phyloP scores from a whole-genome alignment of 1,139 yeast species.

The Scheffersomyces stambukii region DNA sequence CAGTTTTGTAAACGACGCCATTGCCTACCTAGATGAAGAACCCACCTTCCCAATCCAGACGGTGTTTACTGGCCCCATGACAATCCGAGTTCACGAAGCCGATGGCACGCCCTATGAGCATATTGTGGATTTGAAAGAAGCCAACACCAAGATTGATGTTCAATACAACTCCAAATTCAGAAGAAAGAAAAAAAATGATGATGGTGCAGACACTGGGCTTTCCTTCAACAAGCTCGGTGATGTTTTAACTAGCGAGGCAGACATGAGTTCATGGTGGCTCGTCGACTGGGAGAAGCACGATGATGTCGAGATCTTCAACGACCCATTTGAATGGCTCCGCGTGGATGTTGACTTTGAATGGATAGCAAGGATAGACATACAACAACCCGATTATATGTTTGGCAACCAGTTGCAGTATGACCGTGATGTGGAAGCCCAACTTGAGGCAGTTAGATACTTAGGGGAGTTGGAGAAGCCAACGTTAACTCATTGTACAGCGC shows the following conservation, averaged over 20 bases:
- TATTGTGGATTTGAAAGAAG: constrained; percentile 85
- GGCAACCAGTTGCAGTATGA: constrained; percentile 92
- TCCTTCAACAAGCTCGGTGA: constrained; percentile 71
- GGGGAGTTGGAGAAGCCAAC: constrained; percentile 55
- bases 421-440: constrained; percentile 93
- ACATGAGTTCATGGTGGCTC: constrained; percentile 67
- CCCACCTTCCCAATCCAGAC: constrained; percentile 37
- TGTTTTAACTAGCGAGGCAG: constrained; percentile 57
- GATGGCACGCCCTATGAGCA: constrained; percentile 99
- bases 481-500: constrained; percentile 68
- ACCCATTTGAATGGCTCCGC: constrained; percentile 96
- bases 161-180: constrained; percentile 92
- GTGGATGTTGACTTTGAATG: constrained; percentile 97
- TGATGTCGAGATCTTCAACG: constrained; percentile 60
- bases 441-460: constrained; percentile 76
- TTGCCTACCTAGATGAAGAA: constrained; percentile 37
- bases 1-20: constrained; percentile 45
- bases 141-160: constrained; percentile 81
- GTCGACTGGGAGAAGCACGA: constrained; percentile 71
- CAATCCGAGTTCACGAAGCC: constrained; percentile 94
- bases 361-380: constrained; percentile 78
- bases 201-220: constrained; percentile 38
- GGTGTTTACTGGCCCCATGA: constrained; percentile 88
- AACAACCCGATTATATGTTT: constrained; percentile 94
- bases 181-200: constrained; percentile 59